Evolutionary conservation across 2,329 filamentous ascomycete species (phyloP), one percentile per base, ranked within the genome.

Genomic region (Waltergamsia citrina): DNA sequence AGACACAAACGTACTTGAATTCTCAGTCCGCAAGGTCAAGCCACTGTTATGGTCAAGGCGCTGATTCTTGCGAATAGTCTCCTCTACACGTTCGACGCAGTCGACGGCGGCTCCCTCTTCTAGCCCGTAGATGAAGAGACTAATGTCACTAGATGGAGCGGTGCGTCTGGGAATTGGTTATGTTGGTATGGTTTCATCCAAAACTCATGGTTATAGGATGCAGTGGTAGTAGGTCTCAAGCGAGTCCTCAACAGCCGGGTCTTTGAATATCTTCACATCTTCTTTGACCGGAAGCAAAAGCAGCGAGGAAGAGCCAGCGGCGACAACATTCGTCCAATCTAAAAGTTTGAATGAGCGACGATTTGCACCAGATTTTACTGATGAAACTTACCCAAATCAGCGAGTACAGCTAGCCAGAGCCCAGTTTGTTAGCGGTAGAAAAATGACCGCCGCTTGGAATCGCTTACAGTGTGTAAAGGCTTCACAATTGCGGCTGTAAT

Each of bases 61-160:
- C 80, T 86, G 1, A 76, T 81, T 55, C 87, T 85, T 78, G 29
- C 72, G 73, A 45, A 88, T 68, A 12, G 62, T 67, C 12, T 63
- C 56, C 52, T 88, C 83, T 39, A 88, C 85, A 41, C 81, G 64
- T 47, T 77, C 77, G 56, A 87, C 86, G 60, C 87, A 86, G 49
- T 83, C 72, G 12, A 83, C 59, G 0, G 80, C 83, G 45, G 24
- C 33, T 3, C 85, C 63, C 36, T 82, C 70, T 9, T 66, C 73
- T 38, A 87, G 62, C 0, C 77, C 82, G 46, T 86, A 85, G 16
- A 88, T 55, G 48, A 88, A 88, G 3, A 88, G 63, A 50, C 88
- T 83, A 12, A 88, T 79, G 52, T 88, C 83, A 6, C 40, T 38
- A 12, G 32, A 16, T 11, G 18, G 18, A 11, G 37, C 37, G 6